These are phyloP conservation scores for Tieghemiomyces parasiticus DNA, from an alignment of 192 early-diverging fungal species.

Conservation along the genomic window DNA sequence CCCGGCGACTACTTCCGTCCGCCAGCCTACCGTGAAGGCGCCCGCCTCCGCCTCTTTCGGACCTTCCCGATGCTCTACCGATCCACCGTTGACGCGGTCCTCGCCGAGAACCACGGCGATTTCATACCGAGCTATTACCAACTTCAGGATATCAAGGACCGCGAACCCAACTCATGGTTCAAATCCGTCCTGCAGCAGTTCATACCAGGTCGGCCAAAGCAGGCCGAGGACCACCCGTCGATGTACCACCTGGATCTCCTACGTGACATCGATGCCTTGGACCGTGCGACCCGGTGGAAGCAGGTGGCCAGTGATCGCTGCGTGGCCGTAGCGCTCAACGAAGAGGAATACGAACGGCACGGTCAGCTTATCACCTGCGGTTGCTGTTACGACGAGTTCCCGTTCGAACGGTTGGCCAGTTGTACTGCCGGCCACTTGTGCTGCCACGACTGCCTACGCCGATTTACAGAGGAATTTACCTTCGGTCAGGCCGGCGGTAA, in stretches of 20 bases:
- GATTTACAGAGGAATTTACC: constrained; percentile 22
- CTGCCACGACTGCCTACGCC: constrained; percentile 23
- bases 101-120: constrained; percentile 29
- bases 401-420: constrained; percentile 24
- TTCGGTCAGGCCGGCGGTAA: constrained; percentile 23
- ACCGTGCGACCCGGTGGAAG: constrained; percentile 1
- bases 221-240: background rate
- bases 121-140: constrained; percentile 17
- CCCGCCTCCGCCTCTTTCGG: background rate
- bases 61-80: constrained; percentile 17
- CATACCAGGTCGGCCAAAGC: constrained; percentile 11
- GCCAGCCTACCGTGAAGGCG: background rate
- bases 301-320: constrained; percentile 15
- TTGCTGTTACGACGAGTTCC: constrained; percentile 28
- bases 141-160: constrained; percentile 15
- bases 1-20: constrained; percentile 5
- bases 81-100: constrained; percentile 27
- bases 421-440: constrained; percentile 29
- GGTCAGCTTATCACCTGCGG: constrained; percentile 27
- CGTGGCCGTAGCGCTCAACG: constrained; percentile 19
- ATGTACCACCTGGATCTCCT: constrained; percentile 12
- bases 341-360: constrained; percentile 15
- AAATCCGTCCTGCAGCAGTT: constrained; percentile 11
- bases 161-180: constrained; percentile 17
- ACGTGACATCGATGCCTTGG: constrained; percentile 15